Evolutionary conservation across 192 early-diverging fungal species (phyloP).

Genomic region (Coemansia sp.): DNA sequence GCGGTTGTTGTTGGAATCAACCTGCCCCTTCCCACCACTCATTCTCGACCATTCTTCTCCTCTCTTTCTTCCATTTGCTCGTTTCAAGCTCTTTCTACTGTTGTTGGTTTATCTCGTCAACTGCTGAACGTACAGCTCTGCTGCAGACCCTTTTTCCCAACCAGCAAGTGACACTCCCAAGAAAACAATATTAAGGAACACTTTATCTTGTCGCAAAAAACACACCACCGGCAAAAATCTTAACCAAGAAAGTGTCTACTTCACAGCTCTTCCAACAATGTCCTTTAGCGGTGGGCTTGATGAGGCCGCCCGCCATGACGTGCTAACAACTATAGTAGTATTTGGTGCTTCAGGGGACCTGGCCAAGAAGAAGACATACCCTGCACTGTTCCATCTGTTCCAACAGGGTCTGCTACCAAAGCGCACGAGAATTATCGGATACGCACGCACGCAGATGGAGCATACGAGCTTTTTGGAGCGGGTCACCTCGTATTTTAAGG

Average conservation of each 20-base stretch:
- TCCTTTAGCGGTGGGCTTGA: slow-evolving; percentile 50
- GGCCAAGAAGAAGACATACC: slow-evolving; percentile 98
- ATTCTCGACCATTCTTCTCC: no score
- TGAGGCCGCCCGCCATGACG: slow-evolving; percentile 48
- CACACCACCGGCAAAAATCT: slow-evolving; percentile 1
- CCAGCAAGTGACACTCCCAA: no score
- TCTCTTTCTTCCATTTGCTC: no score
- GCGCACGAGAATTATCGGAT: slow-evolving; percentile 81
- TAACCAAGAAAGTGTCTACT: neutral
- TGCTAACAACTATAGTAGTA: slow-evolving; percentile 62
- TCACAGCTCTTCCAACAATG: slow-evolving; percentile 16
- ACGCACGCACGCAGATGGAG: slow-evolving; percentile 81
- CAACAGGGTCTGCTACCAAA: slow-evolving; percentile 77
- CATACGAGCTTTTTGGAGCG: slow-evolving; percentile 69
- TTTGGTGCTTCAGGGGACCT: slow-evolving; percentile 92
- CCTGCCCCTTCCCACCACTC: no score
- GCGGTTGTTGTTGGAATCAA: no score
- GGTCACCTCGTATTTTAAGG: slow-evolving; percentile 63
- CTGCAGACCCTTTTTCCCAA: no score
- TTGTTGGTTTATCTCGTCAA: no score
- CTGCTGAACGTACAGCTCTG: no score
- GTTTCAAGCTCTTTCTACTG: no score
- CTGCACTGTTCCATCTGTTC: slow-evolving; percentile 92
- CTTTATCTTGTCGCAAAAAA: no score
- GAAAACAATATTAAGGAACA: no score